Conservation (phyloP, 2,329 filamentous ascomycete genomes). For the Colletotrichum sp. region DNA sequence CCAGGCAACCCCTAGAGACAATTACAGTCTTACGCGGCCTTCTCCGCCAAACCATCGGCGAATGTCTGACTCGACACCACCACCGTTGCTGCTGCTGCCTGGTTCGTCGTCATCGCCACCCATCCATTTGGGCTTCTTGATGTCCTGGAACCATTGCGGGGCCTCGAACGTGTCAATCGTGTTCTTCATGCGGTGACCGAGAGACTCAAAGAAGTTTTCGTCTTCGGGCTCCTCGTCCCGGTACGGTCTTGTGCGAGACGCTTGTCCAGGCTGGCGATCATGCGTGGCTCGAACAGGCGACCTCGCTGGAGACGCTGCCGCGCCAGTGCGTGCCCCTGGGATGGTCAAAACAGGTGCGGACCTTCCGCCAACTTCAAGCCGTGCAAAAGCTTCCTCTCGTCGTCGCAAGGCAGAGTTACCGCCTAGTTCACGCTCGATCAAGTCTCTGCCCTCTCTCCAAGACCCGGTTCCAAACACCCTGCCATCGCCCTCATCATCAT, state of each 20-base stretch:
- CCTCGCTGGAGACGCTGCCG: conserved; percentile 39
- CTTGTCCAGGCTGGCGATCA: conserved; percentile 27
- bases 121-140: conserved; percentile 86
- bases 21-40: conserved; percentile 28
- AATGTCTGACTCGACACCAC: conserved; percentile 43
- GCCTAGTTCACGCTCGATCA: conserved; percentile 86
- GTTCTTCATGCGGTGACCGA: conserved; percentile 87
- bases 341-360: conserved; percentile 54
- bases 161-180: conserved; percentile 85
- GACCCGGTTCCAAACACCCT: conserved; percentile 76
- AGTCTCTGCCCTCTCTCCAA: conserved; percentile 89
- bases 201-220: conserved; percentile 82
- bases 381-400: conserved; percentile 46
- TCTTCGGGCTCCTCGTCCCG: conserved; percentile 66
- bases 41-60: conserved; percentile 65
- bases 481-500: conserved; percentile 73
- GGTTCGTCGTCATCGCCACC: conserved; percentile 57
- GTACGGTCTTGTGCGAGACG: conserved; percentile 19
- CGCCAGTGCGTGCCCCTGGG: conserved; percentile 41
- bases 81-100: conserved; percentile 28
- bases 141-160: conserved; percentile 82
- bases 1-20: background rate
- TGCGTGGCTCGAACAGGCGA: conserved; percentile 51
- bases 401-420: conserved; percentile 63
- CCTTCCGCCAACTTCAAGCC: conserved; percentile 36